These are phyloP conservation scores for Roridomyces roridus DNA, from an alignment of 768 basidiomycete species.

Conservation along the genomic window DNA sequence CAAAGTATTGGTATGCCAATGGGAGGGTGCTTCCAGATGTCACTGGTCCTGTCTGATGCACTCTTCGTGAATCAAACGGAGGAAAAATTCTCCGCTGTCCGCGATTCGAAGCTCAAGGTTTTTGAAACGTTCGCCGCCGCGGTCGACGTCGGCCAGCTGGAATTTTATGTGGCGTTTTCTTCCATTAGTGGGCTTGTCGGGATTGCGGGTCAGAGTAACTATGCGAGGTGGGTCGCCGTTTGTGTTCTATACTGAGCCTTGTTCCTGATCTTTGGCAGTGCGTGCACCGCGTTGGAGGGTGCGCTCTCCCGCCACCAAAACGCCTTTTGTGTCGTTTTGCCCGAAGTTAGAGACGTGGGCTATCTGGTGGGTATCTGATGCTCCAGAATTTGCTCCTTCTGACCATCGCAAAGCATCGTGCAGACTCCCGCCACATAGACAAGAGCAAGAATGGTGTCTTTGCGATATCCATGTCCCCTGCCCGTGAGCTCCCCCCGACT, in stretches of 20 bases:
- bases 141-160: not conserved
- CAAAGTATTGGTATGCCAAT: not conserved
- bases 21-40: conserved; percentile 2
- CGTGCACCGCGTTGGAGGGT: not conserved
- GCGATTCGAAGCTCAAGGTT: not conserved
- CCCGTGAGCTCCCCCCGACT: not conserved
- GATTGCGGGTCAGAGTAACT: not conserved
- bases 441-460: not conserved
- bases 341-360: not conserved
- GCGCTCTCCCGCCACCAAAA: not conserved
- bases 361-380: not conserved
- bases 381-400: too few species aligned
- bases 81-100: not conserved
- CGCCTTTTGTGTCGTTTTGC: not conserved
- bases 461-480: not conserved
- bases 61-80: not conserved
- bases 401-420: not conserved
- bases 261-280: not conserved
- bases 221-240: not conserved
- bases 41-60: not conserved
- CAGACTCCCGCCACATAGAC: not conserved
- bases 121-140: not conserved
- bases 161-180: not conserved
- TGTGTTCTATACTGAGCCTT: not conserved
- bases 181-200: not conserved